A percentile compares a stretch with the other conserved stretches of the same genome.
phyloP scores from a whole-genome alignment of 345 rosid species.

The Schrenkiella parvula region DNA sequence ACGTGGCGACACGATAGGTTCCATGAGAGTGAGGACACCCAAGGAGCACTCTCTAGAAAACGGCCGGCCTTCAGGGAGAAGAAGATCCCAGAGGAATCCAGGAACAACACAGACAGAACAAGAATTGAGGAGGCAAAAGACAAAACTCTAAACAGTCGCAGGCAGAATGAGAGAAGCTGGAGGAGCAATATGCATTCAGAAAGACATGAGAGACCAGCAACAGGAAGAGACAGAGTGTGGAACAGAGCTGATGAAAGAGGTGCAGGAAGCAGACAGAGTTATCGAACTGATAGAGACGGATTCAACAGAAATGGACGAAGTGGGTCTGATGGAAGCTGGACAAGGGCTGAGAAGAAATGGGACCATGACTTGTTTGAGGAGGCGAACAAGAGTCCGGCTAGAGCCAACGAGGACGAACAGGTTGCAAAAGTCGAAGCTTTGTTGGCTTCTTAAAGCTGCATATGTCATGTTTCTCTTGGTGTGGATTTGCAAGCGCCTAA shows the following conservation, averaged over 20 bases:
- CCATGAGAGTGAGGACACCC: constrained; percentile 52
- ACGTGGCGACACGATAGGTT: constrained; percentile 67
- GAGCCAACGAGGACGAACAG: constrained; percentile 79
- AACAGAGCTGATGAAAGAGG: constrained; percentile 55
- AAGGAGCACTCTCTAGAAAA: constrained; percentile 45
- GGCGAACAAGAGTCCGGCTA: constrained; percentile 63
- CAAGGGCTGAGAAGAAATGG: constrained; percentile 79
- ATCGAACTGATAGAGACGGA: constrained; percentile 49
- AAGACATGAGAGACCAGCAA: constrained; percentile 41
- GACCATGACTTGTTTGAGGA: constrained; percentile 88
- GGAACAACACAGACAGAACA: constrained; percentile 32
- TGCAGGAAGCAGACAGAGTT: constrained; percentile 40
- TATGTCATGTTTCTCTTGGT: not conserved
- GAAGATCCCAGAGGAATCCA: constrained; percentile 44
- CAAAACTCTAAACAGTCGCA: constrained; percentile 23
- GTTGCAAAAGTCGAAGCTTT: constrained; percentile 90
- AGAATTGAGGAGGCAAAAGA: constrained; percentile 38
- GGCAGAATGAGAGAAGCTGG: constrained; percentile 52
- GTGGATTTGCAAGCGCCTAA: not conserved
- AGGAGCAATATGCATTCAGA: constrained; percentile 34
- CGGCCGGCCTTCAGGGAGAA: constrained; percentile 91
- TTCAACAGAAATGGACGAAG: constrained; percentile 41
- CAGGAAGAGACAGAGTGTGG: constrained; percentile 38
- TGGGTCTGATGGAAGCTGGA: constrained; percentile 38
- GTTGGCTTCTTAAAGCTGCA: constrained; percentile 44